Conservation (phyloP, 805 yeast genomes). For the Scheffersomyces ergatensis region DNA sequence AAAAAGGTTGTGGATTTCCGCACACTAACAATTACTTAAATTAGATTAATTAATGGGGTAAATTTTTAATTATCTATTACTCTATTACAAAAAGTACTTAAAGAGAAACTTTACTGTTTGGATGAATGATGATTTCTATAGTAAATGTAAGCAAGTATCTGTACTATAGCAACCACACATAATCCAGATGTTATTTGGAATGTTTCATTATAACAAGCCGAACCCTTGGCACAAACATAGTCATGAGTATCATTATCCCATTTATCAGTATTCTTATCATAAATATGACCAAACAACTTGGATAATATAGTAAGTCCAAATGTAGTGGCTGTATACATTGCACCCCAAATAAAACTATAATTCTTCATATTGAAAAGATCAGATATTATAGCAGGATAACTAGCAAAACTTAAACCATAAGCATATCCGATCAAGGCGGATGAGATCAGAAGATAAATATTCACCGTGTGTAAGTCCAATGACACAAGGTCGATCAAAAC, state of each 20-base stretch:
- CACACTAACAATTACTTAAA: too few species aligned
- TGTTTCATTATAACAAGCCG: conserved; percentile 25
- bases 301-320: conserved; percentile 30
- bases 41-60: too few species aligned
- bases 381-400: conserved; percentile 32
- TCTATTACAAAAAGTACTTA: too few species aligned
- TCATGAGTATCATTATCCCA: conserved; percentile 12
- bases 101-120: too few species aligned
- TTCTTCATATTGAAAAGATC: conserved; percentile 31
- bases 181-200: conserved; percentile 23
- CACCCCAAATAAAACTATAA: conserved; percentile 33
- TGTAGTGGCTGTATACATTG: conserved; percentile 30
- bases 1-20: too few species aligned
- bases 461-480: conserved; percentile 10
- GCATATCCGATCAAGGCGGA: conserved; percentile 31
- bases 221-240: conserved; percentile 24
- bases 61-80: too few species aligned
- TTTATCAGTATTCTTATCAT: conserved; percentile 21
- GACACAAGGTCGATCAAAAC: conserved; percentile 11
- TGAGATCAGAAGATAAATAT: conserved; percentile 17
- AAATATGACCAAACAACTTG: conserved; percentile 27
- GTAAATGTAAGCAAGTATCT: conserved; percentile 19
- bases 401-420: conserved; percentile 32
- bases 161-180: conserved; percentile 15
- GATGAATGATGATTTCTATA: conserved; percentile 1